Base-by-base conservation (phyloP, 306 rosid species). In the Astragalus glycyphyllos region DNA sequence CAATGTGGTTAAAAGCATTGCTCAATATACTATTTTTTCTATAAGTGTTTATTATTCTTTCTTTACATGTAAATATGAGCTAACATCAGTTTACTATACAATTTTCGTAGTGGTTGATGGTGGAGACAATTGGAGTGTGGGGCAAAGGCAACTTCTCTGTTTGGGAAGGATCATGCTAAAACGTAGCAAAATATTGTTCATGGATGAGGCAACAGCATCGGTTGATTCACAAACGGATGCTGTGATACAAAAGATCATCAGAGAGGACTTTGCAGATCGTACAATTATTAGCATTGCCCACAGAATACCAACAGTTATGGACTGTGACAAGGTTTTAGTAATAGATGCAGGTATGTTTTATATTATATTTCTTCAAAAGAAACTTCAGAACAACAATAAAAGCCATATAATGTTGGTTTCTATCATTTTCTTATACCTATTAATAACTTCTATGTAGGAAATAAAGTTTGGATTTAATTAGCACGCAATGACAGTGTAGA, bases 71-170 rank as follows among this genome's bases (percentile, higher is more conserved):
- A 12, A 74, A n/a, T 38, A 26, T 37, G 49, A 26, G 37, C 31
- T 76, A 23, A 65, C 34, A 58, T 17, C 4, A 14, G 45, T 69
- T 37, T 11, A 58, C 11, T 44, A 8, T 26, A 26, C 31, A 26
- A 26, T 73, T 70, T 41, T 57, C 37, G 11, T 34, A 92, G 96
- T 89, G 83, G 90, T 80, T 62, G 91, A 85, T 62, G 78, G 85
- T 31, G 98, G 98, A 72, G 96, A 88, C 60, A 92, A 92, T 62
- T 92, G 98, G 98, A 92, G 98, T 32, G 98, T 92, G 73, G 96
- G 95, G 71, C 96, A 92, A 73, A 86, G 96, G 61, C 98, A 92
- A 46, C 90, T 92, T 31, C 88, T 92, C 0, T 92, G 97, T 50
- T 77, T 92, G 55, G 98, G 96, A 60, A 76, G 98, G 68, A 88